These are phyloP conservation scores for Ceratorhiza oryzae-sativae DNA, from an alignment of 1,284 basidiomycete genomes.

Conservation along the genomic window DNA sequence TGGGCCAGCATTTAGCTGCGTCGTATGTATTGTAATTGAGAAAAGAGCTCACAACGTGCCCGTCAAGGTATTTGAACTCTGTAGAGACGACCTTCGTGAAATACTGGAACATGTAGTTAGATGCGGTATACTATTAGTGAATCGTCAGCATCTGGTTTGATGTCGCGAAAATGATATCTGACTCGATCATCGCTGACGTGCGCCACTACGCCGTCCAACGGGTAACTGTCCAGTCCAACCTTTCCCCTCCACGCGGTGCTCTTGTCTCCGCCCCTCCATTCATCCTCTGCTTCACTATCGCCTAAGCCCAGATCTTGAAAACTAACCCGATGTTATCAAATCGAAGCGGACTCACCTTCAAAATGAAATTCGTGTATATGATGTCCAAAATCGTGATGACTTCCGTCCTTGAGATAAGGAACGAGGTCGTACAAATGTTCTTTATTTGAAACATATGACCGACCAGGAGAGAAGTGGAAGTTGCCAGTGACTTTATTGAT, in stretches of 20 bases:
- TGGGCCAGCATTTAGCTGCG: neutral
- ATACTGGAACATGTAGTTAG: slow-evolving; percentile 94
- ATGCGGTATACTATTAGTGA: slow-evolving; percentile 62
- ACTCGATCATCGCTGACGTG: slow-evolving; percentile 57
- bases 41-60: slow-evolving; percentile 62
- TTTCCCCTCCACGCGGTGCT: slow-evolving; percentile 63
- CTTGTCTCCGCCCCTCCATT: slow-evolving; percentile 59
- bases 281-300: slow-evolving; percentile 84
- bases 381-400: slow-evolving; percentile 95
- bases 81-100: slow-evolving; percentile 98
- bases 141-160: neutral
- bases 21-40: neutral
- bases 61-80: slow-evolving; percentile 81
- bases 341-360: slow-evolving; percentile 73
- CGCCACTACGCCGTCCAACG: slow-evolving; percentile 75
- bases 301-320: slow-evolving; percentile 56
- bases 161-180: neutral
- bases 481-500: slow-evolving; percentile 98
- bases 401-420: slow-evolving; percentile 88
- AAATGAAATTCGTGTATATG: slow-evolving; percentile 84
- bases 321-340: slow-evolving; percentile 81
- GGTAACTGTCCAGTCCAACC: slow-evolving; percentile 78
- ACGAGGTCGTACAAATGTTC: slow-evolving; percentile 92
- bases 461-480: slow-evolving; percentile 87
- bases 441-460: slow-evolving; percentile 88